phyloP scores from a whole-genome alignment of 1,284 basidiomycete genomes.

The Trametes sp. region DNA sequence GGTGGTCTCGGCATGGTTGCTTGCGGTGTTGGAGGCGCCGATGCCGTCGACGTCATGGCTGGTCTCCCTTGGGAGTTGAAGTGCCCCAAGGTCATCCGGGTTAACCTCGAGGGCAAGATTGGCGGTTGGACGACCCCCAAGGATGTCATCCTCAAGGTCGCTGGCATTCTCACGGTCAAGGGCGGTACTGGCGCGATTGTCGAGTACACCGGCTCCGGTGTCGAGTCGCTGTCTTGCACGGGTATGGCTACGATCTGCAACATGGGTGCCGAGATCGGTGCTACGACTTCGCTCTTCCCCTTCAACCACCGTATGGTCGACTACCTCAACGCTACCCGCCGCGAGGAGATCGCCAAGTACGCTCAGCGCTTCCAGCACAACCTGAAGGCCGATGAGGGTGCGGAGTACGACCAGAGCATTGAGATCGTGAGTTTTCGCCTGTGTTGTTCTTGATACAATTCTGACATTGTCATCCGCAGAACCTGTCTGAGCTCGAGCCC shows the following conservation, averaged over 20 bases:
- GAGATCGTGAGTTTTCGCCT: slow-evolving; percentile 73
- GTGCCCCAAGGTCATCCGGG: slow-evolving; percentile 98
- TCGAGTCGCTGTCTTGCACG: slow-evolving; percentile 96
- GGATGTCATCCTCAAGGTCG: slow-evolving; percentile 97
- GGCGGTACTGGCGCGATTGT: slow-evolving; percentile 98
- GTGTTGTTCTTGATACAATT: not conserved
- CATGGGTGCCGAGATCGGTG: slow-evolving; percentile 99
- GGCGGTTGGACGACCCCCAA: slow-evolving; percentile 98
- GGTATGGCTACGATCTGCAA: slow-evolving; percentile 99
- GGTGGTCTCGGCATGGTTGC: slow-evolving; percentile 99
- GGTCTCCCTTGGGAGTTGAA: slow-evolving; percentile 98
- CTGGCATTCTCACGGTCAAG: slow-evolving; percentile 97
- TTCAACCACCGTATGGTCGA: slow-evolving; percentile 95
- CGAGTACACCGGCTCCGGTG: slow-evolving; percentile 94
- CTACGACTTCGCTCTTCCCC: slow-evolving; percentile 98
- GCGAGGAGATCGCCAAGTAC: slow-evolving; percentile 88
- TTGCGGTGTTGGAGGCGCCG: slow-evolving; percentile 98
- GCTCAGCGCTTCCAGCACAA: slow-evolving; percentile 93
- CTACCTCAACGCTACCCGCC: slow-evolving; percentile 95
- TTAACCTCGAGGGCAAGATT: slow-evolving; percentile 96
- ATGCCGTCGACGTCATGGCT: slow-evolving; percentile 99
- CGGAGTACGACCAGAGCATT: slow-evolving; percentile 95
- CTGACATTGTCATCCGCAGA: slow-evolving; percentile 52
- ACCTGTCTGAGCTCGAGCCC: slow-evolving; percentile 96
- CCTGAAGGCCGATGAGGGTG: slow-evolving; percentile 87